A percentile compares a stretch with the other conserved stretches of the same genome.
Conservation (phyloP, 2,329 filamentous ascomycete species). For the Neofusicoccum ribis region DNA sequence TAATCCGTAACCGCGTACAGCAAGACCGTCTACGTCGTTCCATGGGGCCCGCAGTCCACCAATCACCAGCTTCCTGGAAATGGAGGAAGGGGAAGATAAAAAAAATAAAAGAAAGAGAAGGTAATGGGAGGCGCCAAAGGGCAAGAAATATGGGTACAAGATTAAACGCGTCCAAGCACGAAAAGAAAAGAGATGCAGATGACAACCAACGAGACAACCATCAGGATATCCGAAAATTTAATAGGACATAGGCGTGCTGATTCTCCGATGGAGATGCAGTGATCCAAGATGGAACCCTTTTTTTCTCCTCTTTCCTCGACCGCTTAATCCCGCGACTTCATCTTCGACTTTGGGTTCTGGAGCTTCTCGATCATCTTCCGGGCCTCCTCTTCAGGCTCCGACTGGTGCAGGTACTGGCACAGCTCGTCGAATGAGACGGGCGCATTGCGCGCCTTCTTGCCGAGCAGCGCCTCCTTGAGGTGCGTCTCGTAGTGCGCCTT, state of each 20-base stretch:
- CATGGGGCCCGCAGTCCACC: neutral
- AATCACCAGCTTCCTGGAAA: neutral
- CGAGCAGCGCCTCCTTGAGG: slow-evolving; percentile 29
- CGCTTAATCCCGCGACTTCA: slow-evolving; percentile 8
- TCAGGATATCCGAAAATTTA: slow-evolving; percentile 18
- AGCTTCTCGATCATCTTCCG: slow-evolving; percentile 34
- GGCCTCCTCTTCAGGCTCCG: slow-evolving; percentile 23
- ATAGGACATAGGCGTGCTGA: neutral
- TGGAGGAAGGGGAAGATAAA: neutral
- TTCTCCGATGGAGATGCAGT: neutral
- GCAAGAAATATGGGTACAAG: slow-evolving; percentile 15
- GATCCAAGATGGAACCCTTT: neutral
- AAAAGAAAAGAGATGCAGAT: neutral
- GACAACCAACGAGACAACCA: neutral
- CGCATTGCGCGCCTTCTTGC: slow-evolving; percentile 28
- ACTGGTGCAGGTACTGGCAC: slow-evolving; percentile 11
- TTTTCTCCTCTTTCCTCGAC: neutral
- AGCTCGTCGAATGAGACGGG: slow-evolving; percentile 29
- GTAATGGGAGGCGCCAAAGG: neutral
- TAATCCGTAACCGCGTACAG: slow-evolving; percentile 4
- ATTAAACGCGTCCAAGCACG: slow-evolving; percentile 9
- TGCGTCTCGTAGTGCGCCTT: slow-evolving; percentile 36
- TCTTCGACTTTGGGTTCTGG: slow-evolving; percentile 21
- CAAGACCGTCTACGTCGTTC: slow-evolving; percentile 16
- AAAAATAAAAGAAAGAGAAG: neutral